These are phyloP conservation scores for Colletotrichum karsti DNA, from an alignment of 2,329 filamentous ascomycete species.

Conservation along the genomic window DNA sequence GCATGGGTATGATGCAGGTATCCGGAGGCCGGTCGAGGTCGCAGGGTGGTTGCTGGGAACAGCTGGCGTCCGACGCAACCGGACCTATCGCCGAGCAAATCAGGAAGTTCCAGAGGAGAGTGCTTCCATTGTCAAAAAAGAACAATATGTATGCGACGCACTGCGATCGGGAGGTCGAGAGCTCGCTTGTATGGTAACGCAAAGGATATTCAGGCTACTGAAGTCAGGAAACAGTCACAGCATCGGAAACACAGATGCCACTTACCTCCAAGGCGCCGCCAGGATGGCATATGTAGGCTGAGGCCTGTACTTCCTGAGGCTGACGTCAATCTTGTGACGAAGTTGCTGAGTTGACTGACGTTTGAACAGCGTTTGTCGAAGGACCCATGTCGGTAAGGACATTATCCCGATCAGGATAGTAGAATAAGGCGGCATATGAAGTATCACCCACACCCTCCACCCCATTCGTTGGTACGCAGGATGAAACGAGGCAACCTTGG, in stretches of 20 bases:
- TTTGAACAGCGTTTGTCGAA: neutral
- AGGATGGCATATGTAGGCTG: neutral
- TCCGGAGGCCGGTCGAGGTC: conserved; percentile 11
- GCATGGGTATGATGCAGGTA: conserved; percentile 16
- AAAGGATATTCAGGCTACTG: neutral
- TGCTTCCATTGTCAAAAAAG: neutral
- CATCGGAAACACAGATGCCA: neutral
- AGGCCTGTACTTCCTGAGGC: conserved; percentile 2
- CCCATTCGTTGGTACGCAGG: conserved; percentile 19
- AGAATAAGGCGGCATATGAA: conserved; percentile 27
- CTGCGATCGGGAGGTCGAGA: too few relatives aligned
- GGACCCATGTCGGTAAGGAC: neutral
- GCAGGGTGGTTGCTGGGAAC: conserved; percentile 15
- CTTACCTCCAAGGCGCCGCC: neutral
- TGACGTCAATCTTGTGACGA: conserved; percentile 13
- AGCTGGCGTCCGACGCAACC: neutral
- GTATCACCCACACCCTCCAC: conserved; percentile 19
- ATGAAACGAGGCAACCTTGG: conserved; percentile 28
- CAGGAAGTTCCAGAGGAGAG: neutral
- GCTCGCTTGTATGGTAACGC: too few relatives aligned
- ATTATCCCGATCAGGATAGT: conserved; percentile 15
- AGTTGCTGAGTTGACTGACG: neutral
- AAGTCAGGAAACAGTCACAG: neutral
- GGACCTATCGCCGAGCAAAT: neutral
- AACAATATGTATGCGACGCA: neutral